Evolutionary conservation across 139 green algal genomes (phyloP), one percentile per base, ranked within the genome.

Genomic region (Coelastrella sp.): DNA sequence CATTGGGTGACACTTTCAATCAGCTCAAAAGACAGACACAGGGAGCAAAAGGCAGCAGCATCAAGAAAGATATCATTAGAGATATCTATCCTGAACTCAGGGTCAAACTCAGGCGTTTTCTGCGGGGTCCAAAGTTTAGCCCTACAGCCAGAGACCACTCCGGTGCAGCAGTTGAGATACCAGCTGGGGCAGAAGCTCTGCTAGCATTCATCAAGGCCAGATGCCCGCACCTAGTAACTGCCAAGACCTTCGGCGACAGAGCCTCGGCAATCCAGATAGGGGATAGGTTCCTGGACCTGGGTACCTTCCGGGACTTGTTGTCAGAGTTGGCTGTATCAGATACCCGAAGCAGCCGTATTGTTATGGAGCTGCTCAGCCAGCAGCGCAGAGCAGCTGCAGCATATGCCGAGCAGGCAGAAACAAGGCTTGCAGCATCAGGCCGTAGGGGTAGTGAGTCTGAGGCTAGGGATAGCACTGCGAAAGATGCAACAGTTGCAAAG

Each of bases 301-400:
- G 59, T 6, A 66, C 76, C 11, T 76, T 93, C 75, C 74, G 91
- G 89, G 85, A 91, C 74, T 61, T 92, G 74, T 74, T 94, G 57
- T 74, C 64, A 5, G 85, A 89, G 0, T 57, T 94, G 73, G 85
- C 82, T 5, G 3, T 82, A 7, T 20, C 77, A 19, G 68, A 73
- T 68, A 68, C 17, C 10, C 11, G 8, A 2, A 8, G 20, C 56
- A 57, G 11, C 7, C 10, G 59, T 22, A 64, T 57, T 57, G 19
- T n/a, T 20, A 66, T 23, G 23, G 78, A 64, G 64, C 20, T n/a
- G 64, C 64, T 78, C 64, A 20, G 80, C 54, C 54, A 23, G 68
- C 83, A 88, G 5, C 65, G 6, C 17, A 20, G 68, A 3, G 10
- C 64, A 7, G 68, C 17, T 5, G n/a, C 47, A 20, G 6, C 47